Percentiles rank a stretch among this genome's conserved stretches.
Evolutionary conservation across 345 rosid genomes (phyloP).

Genomic region (Eucalyptus tenuipes): DNA sequence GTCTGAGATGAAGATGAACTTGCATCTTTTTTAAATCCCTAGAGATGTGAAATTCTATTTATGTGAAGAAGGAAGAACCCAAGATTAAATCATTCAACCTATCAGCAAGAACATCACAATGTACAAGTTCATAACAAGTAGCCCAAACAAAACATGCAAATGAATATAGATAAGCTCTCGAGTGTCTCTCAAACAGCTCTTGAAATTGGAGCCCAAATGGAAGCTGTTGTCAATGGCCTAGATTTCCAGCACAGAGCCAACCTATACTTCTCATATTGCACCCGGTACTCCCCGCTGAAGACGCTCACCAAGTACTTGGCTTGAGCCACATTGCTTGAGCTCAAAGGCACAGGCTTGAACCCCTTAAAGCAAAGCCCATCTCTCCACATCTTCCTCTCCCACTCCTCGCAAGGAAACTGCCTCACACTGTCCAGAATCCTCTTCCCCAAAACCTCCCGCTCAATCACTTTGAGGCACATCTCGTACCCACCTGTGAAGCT

Average conservation of each 20-base stretch:
- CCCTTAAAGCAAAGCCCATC: neutral
- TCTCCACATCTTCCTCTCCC: neutral
- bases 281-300: conserved; percentile 7
- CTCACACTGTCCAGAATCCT: conserved; percentile 2
- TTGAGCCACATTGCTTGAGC: conserved; percentile 8
- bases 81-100: neutral
- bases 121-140: neutral
- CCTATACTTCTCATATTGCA: conserved; percentile 7
- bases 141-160: neutral
- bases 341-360: neutral
- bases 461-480: conserved; percentile 3
- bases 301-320: conserved; percentile 8
- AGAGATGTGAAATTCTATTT: neutral
- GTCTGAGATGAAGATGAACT: neutral
- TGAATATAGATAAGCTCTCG: too few relatives aligned
- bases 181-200: neutral
- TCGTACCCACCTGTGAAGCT: neutral
- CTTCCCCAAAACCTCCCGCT: conserved; percentile 1
- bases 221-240: conserved; percentile 8
- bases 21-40: neutral
- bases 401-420: conserved; percentile 4
- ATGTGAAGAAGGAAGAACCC: neutral
- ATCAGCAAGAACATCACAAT: neutral
- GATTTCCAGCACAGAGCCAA: conserved; percentile 13
- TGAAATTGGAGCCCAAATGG: conserved; percentile 12